A percentile compares a stretch with the other conserved stretches of the same genome.
Evolutionary conservation across 116 monocot species (phyloP).

Genomic region (Thalassia testudinum): DNA sequence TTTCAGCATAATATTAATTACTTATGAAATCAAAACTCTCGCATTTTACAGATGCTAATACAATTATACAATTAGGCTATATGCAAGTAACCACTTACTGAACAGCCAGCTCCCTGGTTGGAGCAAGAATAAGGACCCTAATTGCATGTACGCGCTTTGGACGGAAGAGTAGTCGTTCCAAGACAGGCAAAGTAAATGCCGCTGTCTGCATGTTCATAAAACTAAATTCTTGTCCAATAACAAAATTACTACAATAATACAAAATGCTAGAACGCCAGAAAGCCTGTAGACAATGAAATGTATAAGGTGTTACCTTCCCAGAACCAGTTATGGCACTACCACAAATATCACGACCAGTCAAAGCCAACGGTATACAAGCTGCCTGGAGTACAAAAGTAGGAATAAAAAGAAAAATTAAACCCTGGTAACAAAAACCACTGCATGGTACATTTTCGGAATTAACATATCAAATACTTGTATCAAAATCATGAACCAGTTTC

Average conservation of each 20-base stretch:
- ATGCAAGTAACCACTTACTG: constrained; percentile 44
- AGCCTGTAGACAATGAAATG: background rate
- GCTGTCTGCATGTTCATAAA: constrained; percentile 47
- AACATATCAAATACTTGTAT: too few species aligned
- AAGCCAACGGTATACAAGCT: constrained; percentile 92
- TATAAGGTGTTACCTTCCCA: constrained; percentile 57
- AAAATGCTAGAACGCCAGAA: too few species aligned
- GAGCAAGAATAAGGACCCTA: constrained; percentile 90
- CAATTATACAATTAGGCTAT: background rate
- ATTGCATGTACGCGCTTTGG: constrained; percentile 82
- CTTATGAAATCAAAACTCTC: too few species aligned
- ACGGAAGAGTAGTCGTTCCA: constrained; percentile 87
- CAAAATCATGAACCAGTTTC: too few species aligned
- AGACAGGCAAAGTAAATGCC: constrained; percentile 80
- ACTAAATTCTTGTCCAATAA: constrained; percentile 2
- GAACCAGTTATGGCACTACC: constrained; percentile 98
- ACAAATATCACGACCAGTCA: constrained; percentile 93
- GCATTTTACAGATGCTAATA: too few species aligned
- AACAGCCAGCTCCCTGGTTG: constrained; percentile 86
- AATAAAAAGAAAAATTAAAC: background rate
- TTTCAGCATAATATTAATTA: too few species aligned
- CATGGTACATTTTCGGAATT: too few species aligned
- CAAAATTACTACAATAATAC: background rate
- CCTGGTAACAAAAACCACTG: background rate
- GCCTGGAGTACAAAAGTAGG: constrained; percentile 49